Evolutionary conservation across 768 basidiomycete genomes (phyloP), one percentile per base, ranked within the genome.

Genomic region (Lactifluus hygrophoroides): DNA sequence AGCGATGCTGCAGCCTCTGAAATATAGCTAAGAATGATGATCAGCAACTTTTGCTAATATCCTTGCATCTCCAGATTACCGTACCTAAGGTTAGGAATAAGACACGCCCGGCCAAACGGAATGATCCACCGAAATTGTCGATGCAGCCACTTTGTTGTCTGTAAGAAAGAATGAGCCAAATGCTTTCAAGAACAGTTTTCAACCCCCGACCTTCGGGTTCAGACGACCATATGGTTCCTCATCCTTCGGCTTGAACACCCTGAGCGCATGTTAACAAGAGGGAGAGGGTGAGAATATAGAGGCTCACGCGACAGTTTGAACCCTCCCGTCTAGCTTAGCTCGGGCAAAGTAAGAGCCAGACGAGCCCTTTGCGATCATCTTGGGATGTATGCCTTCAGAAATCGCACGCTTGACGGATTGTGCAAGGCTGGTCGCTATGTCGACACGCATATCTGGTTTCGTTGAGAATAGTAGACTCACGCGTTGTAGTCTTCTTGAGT

Each of bases 341-440:
- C 89, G 82, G n/a, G 88, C 90, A 71, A 94, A 94, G 71, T 95
- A 95, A 46, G 88, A 90, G 0, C 93, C 93, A 5, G 87, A 90
- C 2, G 88, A 91, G 11, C 93, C 93, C 66, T 92, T 93, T 5
- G 81, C 72, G 50, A 94, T 94, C 82, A 94, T 88, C 70, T 92
- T 90, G 10, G 92, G 92, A 65, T 94, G 90, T 43, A 90, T 79
- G 13, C 90, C 90, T 23, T 84, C 86, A 6, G 73, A 58, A 62
- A 94, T 88, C 14, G 89, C 87, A 57, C 71, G 76, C 66, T 79
- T 81, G 16, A 90, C 83, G 30, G 82, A 81, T 66, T 83, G 76
- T 16, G 81, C 81, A 16, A 85, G 66, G 52, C 86, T 88, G 58
- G 57, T 55, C 52, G 60, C 16, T 66, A 48, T 61, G 64, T 54